Evolutionary conservation across 1,139 yeast genomes (phyloP).

Genomic region (Taphrina sp.): DNA sequence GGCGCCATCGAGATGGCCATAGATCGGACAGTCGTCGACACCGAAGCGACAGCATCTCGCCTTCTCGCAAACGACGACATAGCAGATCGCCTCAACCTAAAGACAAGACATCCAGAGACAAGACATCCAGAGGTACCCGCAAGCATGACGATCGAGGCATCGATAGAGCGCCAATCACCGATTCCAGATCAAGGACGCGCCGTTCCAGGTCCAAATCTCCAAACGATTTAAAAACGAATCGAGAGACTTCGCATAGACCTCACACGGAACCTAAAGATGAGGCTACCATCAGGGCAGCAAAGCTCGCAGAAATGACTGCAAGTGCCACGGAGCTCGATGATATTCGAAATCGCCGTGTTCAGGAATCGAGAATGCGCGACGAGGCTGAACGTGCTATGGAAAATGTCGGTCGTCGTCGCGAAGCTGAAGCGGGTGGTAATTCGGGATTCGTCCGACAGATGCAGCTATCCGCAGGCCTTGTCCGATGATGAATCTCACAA

Average conservation of each 20-base stretch:
- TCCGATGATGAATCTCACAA: background rate
- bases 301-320: slow-evolving; percentile 29
- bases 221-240: background rate
- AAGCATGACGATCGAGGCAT: background rate
- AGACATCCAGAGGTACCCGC: background rate
- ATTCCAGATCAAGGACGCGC: no score
- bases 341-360: slow-evolving; percentile 9
- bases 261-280: background rate
- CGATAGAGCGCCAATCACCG: no score
- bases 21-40: slow-evolving; percentile 5
- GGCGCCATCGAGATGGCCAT: slow-evolving; percentile 6
- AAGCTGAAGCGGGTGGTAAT: slow-evolving; percentile 1
- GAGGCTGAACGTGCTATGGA: background rate
- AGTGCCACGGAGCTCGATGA: slow-evolving; percentile 29
- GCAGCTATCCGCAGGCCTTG: slow-evolving; percentile 24
- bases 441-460: slow-evolving; percentile 11
- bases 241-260: background rate
- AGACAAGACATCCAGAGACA: background rate
- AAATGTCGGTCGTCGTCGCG: background rate
- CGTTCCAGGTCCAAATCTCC: background rate
- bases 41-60: background rate
- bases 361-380: slow-evolving; percentile 12
- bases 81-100: background rate
- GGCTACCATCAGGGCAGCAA: slow-evolving; percentile 5
- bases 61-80: background rate